These are phyloP conservation scores for Phaeophleospora eucalypticola DNA, from an alignment of 2,329 filamentous ascomycete species.

Conservation along the genomic window DNA sequence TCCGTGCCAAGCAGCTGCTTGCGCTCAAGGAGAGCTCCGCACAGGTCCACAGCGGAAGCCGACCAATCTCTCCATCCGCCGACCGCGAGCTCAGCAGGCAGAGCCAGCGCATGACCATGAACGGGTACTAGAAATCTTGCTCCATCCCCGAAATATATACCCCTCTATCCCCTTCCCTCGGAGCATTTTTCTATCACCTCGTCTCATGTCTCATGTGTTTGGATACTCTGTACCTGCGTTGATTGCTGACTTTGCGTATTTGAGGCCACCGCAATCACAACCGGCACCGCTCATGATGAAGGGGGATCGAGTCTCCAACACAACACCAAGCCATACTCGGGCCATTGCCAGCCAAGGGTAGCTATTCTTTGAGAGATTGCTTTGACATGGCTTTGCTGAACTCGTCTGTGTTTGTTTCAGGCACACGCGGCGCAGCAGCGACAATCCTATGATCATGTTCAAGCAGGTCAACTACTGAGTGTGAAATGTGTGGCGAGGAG, in stretches of 20 bases:
- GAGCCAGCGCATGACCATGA: conserved; percentile 98
- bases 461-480: no score
- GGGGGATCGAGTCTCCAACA: conserved; percentile 6
- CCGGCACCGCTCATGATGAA: no score
- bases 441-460: not conserved
- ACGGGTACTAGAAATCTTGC: conserved; percentile 71
- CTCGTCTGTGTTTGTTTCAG: not conserved
- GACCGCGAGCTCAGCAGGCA: conserved; percentile 94
- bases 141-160: conserved; percentile 15
- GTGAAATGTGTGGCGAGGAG: not conserved
- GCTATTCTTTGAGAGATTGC: not conserved
- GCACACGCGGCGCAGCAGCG: conserved; percentile 4
- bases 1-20: conserved; percentile 97
- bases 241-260: conserved; percentile 12
- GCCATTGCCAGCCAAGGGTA: conserved; percentile 13
- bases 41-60: conserved; percentile 64
- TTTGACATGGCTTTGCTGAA: not conserved
- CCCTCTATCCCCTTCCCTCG: conserved; percentile 14
- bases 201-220: conserved; percentile 12
- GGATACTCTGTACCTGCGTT: conserved; percentile 4
- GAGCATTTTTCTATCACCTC: conserved; percentile 18
- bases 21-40: conserved; percentile 97
- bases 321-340: conserved; percentile 8
- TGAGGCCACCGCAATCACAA: no score
- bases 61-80: conserved; percentile 87